Base-by-base conservation (phyloP, 805 yeast genomes). In the Wickerhamiella vanderwaltii region DNA sequence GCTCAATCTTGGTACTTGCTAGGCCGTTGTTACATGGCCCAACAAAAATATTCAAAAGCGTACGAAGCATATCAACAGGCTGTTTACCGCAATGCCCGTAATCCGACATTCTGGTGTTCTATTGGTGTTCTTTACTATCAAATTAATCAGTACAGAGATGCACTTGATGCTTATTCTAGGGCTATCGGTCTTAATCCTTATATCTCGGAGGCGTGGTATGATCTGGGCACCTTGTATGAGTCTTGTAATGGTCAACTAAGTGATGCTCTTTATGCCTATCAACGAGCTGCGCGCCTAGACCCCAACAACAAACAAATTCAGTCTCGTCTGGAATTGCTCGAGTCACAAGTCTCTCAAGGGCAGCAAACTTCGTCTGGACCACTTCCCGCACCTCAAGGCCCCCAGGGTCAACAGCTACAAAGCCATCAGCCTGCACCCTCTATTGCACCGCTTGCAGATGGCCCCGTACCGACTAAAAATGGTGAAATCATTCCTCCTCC, bases 31-130 rank as follows among this genome's bases (percentile, higher is more conserved):
- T 94, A 88, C 66, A 88, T 91, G 97, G 79, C 94, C 29, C 75
- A 88, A 55, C 86, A 83, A 50, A 95, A 88, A 60, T 91, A 86
- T 65, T 80, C 91, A 46, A 86, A 91, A 38, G 97, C 98, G 1
- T 91, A 88, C 62, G 97, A 91, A 58, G 93, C 96, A 0, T 91
- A 88, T 73, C 98, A 91, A 65, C 96, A 87, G 60, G 97, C 97
- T 9, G 98, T 91, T 45, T 91, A 91, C 61, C 73, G 95, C 48
- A 97, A 91, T 61, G 80, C 94, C 29, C 73, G 96, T 59, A 91
- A 91, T 61, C 97, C 98, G 44, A 91, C 96, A 1, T 91, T 91
- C 67, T 91, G 98, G 98, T 81, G 91, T 60, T 77, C 84, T 24
- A 81, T 81, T 55, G 98, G 98, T 59, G 98, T 91, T 12, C 69